Evolutionary conservation across 768 basidiomycete genomes (phyloP).

Genomic region (Tylopilus balloui): DNA sequence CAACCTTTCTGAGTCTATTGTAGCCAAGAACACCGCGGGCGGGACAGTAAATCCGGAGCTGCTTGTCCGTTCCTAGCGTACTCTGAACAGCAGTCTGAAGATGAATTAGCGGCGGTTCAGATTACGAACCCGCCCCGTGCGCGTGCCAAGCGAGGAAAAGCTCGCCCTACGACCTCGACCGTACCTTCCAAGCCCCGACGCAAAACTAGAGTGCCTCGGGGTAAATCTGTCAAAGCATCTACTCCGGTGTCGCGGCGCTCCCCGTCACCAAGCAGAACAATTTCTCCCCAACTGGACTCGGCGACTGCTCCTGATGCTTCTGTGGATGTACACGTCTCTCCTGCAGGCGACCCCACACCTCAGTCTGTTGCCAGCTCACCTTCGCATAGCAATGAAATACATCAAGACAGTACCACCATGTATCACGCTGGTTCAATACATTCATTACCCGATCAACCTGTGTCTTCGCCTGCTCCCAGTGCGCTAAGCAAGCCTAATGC

Average conservation of each 20-base stretch:
- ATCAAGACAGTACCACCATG: neutral
- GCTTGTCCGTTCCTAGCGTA: slow-evolving; percentile 42
- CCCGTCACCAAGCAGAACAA: slow-evolving; percentile 9
- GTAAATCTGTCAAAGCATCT: slow-evolving; percentile 20
- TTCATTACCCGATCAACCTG: neutral
- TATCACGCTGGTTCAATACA: neutral
- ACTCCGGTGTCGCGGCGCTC: slow-evolving; percentile 10
- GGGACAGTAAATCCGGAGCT: slow-evolving; percentile 45
- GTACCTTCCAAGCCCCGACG: slow-evolving; percentile 23
- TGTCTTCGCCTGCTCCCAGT: neutral
- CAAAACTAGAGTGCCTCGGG: slow-evolving; percentile 19
- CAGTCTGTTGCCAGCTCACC: neutral
- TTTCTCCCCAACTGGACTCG: neutral
- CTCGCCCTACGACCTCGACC: slow-evolving; percentile 22
- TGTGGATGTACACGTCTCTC: neutral
- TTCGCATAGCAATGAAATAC: neutral
- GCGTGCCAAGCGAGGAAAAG: slow-evolving; percentile 16
- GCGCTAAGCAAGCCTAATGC: neutral
- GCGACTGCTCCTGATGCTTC: neutral
- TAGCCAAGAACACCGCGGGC: slow-evolving; percentile 74
- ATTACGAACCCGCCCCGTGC: slow-evolving; percentile 13
- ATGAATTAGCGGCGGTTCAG: slow-evolving; percentile 13
- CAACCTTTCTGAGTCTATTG: slow-evolving; percentile 3
- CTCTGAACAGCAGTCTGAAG: slow-evolving; percentile 22
- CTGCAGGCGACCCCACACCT: neutral